Evolutionary conservation across 2,329 filamentous ascomycete species (phyloP).

Genomic region (Fusarium nelsonii): DNA sequence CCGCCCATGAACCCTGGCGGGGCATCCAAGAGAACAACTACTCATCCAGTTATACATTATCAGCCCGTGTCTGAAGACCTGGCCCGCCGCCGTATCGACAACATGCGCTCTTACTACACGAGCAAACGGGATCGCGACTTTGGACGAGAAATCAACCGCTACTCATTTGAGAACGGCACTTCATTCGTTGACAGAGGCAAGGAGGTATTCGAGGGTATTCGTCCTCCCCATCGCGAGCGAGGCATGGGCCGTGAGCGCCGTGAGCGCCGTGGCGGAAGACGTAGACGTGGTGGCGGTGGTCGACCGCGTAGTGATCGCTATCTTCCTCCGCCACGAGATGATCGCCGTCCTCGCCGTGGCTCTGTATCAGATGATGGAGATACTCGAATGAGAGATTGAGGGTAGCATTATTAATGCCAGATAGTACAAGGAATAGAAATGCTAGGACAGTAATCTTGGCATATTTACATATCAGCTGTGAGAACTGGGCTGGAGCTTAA

Average conservation of each 20-base stretch:
- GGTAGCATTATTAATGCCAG: not conserved
- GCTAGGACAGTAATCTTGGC: not conserved
- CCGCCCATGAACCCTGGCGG: constrained; percentile 38
- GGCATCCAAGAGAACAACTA: constrained; percentile 54
- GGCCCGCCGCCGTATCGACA: constrained; percentile 72
- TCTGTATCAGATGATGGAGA: constrained; percentile 28
- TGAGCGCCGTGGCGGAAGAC: constrained; percentile 54
- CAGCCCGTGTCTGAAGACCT: constrained; percentile 73
- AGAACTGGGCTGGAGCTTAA: not conserved
- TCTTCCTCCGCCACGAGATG: constrained; percentile 43
- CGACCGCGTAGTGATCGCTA: constrained; percentile 53
- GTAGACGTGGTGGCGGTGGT: constrained; percentile 48
- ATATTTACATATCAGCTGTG: not conserved
- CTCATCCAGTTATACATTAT: constrained; percentile 59
- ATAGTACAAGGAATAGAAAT: not conserved
- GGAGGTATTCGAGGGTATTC: constrained; percentile 75
- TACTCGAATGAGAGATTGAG: constrained; percentile 26
- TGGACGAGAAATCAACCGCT: constrained; percentile 71
- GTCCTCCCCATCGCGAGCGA: constrained; percentile 67
- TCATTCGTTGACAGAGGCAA: constrained; percentile 78
- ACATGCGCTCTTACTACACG: constrained; percentile 63
- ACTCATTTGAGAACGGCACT: constrained; percentile 77
- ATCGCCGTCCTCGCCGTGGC: constrained; percentile 25
- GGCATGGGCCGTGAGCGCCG: constrained; percentile 45
- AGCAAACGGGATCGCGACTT: constrained; percentile 56